Evolutionary conservation across 371 early-diverging fungal species (phyloP), one percentile per base, ranked within the genome.

Genomic region (Dentiscutata heterogama): DNA sequence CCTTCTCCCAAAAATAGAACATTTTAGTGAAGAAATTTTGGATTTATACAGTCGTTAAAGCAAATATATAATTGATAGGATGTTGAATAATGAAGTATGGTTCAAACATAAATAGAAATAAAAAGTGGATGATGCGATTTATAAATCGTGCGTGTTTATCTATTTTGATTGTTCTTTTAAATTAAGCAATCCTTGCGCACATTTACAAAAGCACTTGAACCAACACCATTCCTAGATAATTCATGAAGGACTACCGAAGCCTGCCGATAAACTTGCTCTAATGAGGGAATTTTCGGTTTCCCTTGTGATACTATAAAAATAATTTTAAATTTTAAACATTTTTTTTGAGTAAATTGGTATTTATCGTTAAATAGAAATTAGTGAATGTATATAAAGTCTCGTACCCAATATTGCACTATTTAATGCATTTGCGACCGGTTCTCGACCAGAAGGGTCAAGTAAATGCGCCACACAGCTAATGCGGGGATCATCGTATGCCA

Each of bases 321-420:
- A 35, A n/a, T 20, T 67, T n/a, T 14, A 35, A n/a, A 18, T 67
- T n/a, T 35, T 35, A 5, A 35, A 35, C 0, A 35, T 35, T 35
- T 35, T 35, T 35, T 35, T 35, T 35, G 1, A 50, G 20, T 10
- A 70, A 70, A 3, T 5, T 42, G 4, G 39, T 39, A 4, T 11
- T 42, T 25, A 46, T 42, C 20, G 8, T 4, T n/a, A n/a, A 58
- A n/a, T 58, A 22, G 0, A 16, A 46, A 31, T 65, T 22, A 70
- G 7, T 3, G 18, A 68, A 8, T 35, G n/a, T 25, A 6, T 22
- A 20, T 10, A 46, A 51, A 7, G 13, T 58, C 35, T 42, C 20
- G 82, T 85, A 89, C 91, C 89, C 22, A 95, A 86, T 60, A 97
- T 94, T 11, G 94, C 95, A 56, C 87, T 84, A 82, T 96, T 95